Evolutionary conservation across 2,329 filamentous ascomycete genomes (phyloP), one percentile per base, ranked within the genome.

Genomic region (Penicillium sp.): DNA sequence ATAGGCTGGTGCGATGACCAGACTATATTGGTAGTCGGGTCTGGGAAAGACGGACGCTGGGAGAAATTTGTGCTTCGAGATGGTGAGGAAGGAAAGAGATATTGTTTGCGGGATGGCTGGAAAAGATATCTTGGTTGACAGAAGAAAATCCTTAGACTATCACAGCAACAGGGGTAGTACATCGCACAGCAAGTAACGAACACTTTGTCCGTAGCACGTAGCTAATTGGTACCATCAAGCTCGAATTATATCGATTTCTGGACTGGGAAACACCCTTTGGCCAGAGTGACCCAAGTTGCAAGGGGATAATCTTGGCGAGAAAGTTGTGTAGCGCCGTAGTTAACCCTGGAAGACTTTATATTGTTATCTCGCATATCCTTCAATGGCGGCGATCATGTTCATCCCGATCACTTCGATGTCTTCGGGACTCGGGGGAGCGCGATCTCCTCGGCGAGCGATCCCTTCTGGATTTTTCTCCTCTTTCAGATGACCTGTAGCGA

Each of bases 1-100:
- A 82, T 97, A 54, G 91, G 91, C 2, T 97, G 95, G 91, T 81
- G 86, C 10, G 82, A 85, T 61, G 89, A 96, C 60, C 78, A 84
- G 22, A 89, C 83, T 16, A 76, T 96, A 11, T 76, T 92, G 1
- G 86, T 96, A 0, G 79, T 96, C 47, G 89, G 91, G 4, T 89
- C 90, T 1, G 91, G 91, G 0, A 81, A 83, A 57, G 89, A 94
- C 69, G 88, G 88, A 16, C 82, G 89, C 48, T 97, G 92, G 91
- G 91, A 97, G 77, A 91, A 88, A 58, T 96, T 96, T 66, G 78
- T 87, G 19, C 78, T 95, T 49, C 81, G 81, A n/a, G 82, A 88
- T 53, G 83, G 82, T 14, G 82, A 87, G 22, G 85, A 89, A 59
- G 89, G 89, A 10, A 85, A 83, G 61, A 81, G 86, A 42, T 78